Conservation (phyloP, 2,329 filamentous ascomycete species). For the Exophiala alcalophila region DNA sequence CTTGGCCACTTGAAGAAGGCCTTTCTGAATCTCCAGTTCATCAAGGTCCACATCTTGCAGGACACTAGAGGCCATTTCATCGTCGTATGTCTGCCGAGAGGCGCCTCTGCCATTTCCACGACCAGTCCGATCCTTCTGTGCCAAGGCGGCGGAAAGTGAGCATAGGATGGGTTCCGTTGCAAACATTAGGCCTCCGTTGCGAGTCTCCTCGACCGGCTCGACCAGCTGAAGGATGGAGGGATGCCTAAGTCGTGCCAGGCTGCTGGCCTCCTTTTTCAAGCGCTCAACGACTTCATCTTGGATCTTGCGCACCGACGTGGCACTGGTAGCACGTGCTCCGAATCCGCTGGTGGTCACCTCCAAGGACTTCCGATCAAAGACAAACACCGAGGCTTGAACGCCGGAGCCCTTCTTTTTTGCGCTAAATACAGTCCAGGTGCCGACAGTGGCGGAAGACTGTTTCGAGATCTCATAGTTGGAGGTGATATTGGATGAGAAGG, state of each 20-base stretch:
- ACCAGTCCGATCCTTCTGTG: constrained; percentile 88
- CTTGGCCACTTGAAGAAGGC: constrained; percentile 86
- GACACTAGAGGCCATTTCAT: constrained; percentile 62
- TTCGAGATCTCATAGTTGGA: constrained; percentile 83
- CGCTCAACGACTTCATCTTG: constrained; percentile 89
- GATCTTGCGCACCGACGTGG: constrained; percentile 70
- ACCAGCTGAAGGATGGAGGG: constrained; percentile 89
- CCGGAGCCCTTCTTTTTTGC: constrained; percentile 94
- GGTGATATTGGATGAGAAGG: constrained; percentile 88
- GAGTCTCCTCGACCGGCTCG: constrained; percentile 92
- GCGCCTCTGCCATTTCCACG: constrained; percentile 12
- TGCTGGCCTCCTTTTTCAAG: constrained; percentile 86
- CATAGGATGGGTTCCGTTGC: constrained; percentile 88
- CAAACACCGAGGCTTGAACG: constrained; percentile 84
- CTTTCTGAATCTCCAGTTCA: constrained; percentile 96
- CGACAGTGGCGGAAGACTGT: constrained; percentile 72
- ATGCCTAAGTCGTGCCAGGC: constrained; percentile 81
- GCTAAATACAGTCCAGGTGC: constrained; percentile 97
- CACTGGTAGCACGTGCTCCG: constrained; percentile 55
- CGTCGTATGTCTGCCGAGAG: constrained; percentile 47
- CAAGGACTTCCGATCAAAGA: constrained; percentile 86
- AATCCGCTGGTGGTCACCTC: constrained; percentile 63
- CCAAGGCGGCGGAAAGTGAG: constrained; percentile 75
- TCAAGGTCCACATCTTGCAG: constrained; percentile 88
- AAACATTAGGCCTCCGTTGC: constrained; percentile 89